Base-by-base conservation (phyloP, 78 protist genomes). In the Dictyostelium citrinum region DNA sequence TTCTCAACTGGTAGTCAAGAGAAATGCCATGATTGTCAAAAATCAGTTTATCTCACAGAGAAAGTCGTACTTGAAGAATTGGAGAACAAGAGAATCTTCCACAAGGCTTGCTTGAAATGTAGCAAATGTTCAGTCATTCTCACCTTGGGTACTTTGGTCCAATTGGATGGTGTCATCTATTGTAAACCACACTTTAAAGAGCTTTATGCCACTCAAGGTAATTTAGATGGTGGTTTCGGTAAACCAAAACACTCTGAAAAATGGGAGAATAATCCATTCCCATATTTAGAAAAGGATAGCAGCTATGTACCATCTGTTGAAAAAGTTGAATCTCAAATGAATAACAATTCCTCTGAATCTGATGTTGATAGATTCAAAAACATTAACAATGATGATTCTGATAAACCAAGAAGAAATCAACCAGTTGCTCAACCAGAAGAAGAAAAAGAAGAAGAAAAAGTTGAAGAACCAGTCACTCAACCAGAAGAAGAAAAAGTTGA, bases 131-230 rank as follows among this genome's bases (percentile, higher is more conserved):
- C 29, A 1, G 88, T 81, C 3, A 51, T 78, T 35, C 61, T 84
- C n/a, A 84, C 41, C 0, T 22, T 84, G 27, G 90, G 92, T 31
- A 93, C 90, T 14, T 24, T 86, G 0, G 91, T 90, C 6, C 76
- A 60, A 61, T 46, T 93, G 72, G 91, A 80, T 37, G 96, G 96
- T 78, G 58, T 70, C 37, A 72, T 84, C 51, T 93, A 43, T 39
- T 93, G 92, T 35, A 93, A 93, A 83, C 93, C 92, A 55, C 91
- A 84, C 64, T 90, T 90, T 77, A 90, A 90, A 71, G 80, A 90
- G 33, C 93, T 76, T 41, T 90, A 80, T 70, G 85, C 72, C 9
- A 84, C 88, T 85, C 85, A 93, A 83, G 85, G 96, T 33, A 64
- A 76, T 61, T 79, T 80, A 35, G 78, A 72, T 85, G 83, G 81